Base-by-base conservation (phyloP, 176 grass and related monocot genomes). In the Leersia perrieri region DNA sequence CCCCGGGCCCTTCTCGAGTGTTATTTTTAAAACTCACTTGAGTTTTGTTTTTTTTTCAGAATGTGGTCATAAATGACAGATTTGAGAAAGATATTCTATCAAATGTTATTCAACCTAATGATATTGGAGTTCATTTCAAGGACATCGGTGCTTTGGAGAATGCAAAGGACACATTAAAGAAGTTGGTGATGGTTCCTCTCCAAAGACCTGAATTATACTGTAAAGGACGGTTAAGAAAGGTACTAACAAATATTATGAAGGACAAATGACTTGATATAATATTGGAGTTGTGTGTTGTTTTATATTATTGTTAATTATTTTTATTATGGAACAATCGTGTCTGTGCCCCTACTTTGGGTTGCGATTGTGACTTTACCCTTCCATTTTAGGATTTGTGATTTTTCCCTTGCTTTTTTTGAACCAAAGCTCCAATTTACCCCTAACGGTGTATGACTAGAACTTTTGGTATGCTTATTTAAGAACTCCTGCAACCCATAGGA, bases 81-180 rank as follows among this genome's bases (percentile, higher is more conserved):
- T 97, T 90, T 63, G 94, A 97, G 67, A 73, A 88, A 90, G 76
- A 65, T 32, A 68, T 97, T 81, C 75, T 94, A 33, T 66, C 60
- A 49, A 73, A 97, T 84, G 87, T 97, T 62, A 92, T 92, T 80
- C 85, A 85, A 79, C 85, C 94, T 41, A 82, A 86, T 78, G 87
- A 94, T n/a, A 86, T 91, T 86, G 89, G 94, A 60, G 89, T 97
- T 90, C 82, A 72, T 41, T 97, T 97, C 79, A 79, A 90, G 41
- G 85, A 97, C 63, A 92, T 97, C 71, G 94, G 91, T 64, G 94
- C 94, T 13, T 87, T 97, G 67, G 91, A 97, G 41, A 85, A 87
- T 80, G 87, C 94, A 18, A 97, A 94, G 83, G 73, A 70, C 13
- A 88, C 82, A 26, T 81, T 94, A 47, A 84, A 84, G 39, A 87